Conservation (phyloP, 148 eudicot species). For the Camellia japonica region DNA sequence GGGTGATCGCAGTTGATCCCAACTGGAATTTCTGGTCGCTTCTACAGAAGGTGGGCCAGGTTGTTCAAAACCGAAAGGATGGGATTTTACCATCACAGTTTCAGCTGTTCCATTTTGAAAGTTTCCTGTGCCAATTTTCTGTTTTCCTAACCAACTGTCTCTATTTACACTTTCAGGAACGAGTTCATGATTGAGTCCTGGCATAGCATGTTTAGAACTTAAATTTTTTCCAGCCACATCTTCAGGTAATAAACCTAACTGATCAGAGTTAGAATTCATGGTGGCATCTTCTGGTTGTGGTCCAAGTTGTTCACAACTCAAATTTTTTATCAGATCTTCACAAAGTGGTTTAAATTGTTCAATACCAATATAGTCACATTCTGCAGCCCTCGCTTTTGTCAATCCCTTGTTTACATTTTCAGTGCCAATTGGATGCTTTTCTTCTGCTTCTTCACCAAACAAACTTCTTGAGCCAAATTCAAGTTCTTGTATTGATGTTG, state of each 20-base stretch:
- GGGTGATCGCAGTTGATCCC: background rate
- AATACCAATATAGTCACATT: background rate
- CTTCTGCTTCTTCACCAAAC: conserved; percentile 15
- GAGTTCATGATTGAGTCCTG: background rate
- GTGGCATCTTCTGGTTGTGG: conserved; percentile 2
- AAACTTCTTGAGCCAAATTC: background rate
- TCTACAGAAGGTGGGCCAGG: conserved; percentile 14
- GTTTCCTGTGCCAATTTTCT: conserved; percentile 19
- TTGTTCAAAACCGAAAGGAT: conserved; percentile 10
- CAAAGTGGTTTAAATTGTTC: conserved; percentile 6
- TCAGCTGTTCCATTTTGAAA: conserved; percentile 15
- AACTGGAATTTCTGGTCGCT: conserved; percentile 9
- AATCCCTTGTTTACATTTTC: conserved; percentile 25
- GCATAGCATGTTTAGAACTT: background rate
- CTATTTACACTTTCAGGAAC: conserved; percentile 4
- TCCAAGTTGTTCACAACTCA: conserved; percentile 4
- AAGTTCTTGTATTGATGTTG: background rate
- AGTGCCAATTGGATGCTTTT: conserved; percentile 6
- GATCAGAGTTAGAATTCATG: background rate
- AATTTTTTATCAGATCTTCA: conserved; percentile 5
- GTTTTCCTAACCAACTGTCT: conserved; percentile 20
- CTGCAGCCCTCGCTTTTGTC: conserved; percentile 13
- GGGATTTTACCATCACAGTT: background rate
- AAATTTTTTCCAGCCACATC: background rate
- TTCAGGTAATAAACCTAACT: background rate